Percentiles rank a stretch among this genome's conserved stretches.
These are phyloP conservation scores for Diaporthe vexans DNA, from an alignment of 2,329 filamentous ascomycete species.

Conservation along the genomic window DNA sequence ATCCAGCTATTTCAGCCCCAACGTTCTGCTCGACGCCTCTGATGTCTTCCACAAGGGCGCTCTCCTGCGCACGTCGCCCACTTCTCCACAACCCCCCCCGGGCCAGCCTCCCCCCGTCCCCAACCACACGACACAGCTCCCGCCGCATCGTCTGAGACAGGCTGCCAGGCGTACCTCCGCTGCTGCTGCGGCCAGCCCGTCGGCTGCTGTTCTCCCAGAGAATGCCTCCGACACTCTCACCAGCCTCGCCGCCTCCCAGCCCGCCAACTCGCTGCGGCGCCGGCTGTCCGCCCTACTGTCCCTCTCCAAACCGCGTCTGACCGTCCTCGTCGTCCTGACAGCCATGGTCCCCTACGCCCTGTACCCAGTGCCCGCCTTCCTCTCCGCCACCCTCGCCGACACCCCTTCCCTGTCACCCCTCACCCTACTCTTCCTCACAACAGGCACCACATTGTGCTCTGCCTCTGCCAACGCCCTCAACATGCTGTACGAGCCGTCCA, in stretches of 20 bases:
- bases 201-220: conserved; percentile 46
- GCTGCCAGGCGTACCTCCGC: conserved; percentile 43
- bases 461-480: conserved; percentile 95
- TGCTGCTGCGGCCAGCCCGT: conserved; percentile 24
- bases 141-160: conserved; percentile 49
- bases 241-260: conserved; percentile 64
- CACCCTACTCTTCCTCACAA: conserved; percentile 92
- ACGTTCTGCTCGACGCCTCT: conserved; percentile 49
- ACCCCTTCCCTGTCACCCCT: conserved; percentile 90
- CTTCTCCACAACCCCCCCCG: conserved; percentile 11
- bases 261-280: conserved; percentile 69
- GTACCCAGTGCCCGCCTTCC: conserved; percentile 90
- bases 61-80: conserved; percentile 34
- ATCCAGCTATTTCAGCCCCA: conserved; percentile 53
- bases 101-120: conserved; percentile 3
- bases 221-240: conserved; percentile 68
- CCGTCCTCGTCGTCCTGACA: conserved; percentile 90
- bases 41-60: conserved; percentile 44
- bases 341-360: conserved; percentile 93
- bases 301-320: conserved; percentile 94
- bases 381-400: conserved; percentile 71
- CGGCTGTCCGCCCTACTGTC: conserved; percentile 86
- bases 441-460: conserved; percentile 89
- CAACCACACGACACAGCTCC: conserved; percentile 38
- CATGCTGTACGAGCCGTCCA: conserved; percentile 94